Evolutionary conservation across 495 filamentous ascomycete species (phyloP).

Genomic region (Tetracladium setigerum): DNA sequence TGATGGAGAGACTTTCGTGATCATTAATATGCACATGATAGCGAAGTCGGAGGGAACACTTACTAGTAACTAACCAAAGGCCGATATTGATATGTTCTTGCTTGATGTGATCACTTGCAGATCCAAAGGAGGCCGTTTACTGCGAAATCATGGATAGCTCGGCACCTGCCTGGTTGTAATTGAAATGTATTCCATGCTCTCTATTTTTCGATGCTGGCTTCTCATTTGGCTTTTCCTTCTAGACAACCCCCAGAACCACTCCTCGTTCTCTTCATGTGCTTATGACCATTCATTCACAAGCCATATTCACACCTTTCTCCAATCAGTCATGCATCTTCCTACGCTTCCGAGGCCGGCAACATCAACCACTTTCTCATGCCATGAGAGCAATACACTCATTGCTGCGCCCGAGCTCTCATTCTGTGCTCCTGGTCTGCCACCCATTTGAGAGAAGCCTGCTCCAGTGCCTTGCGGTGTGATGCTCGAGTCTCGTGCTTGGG

Average conservation of each 20-base stretch:
- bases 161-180: no score
- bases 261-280: no score
- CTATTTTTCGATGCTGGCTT: neutral
- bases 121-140: no score
- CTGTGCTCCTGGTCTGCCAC: constrained; percentile 50
- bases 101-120: no score
- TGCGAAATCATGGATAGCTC: no score
- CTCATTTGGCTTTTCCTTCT: neutral
- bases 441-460: constrained; percentile 68
- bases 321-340: constrained; percentile 85
- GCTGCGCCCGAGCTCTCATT: constrained; percentile 74
- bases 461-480: constrained; percentile 67
- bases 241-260: no score
- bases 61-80: no score
- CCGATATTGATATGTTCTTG: no score
- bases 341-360: constrained; percentile 82
- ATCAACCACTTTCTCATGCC: constrained; percentile 94
- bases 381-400: constrained; percentile 90
- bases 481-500: constrained; percentile 19
- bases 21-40: constrained; percentile 1
- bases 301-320: constrained; percentile 68
- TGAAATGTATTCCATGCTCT: neutral
- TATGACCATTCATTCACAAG: no score
- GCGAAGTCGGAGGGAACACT: constrained; percentile 6
- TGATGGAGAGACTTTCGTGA: no score